A percentile compares a stretch with the other conserved stretches of the same genome.
Conservation (phyloP, 2,329 filamentous ascomycete genomes). For the Exophiala dermatitidis region DNA sequence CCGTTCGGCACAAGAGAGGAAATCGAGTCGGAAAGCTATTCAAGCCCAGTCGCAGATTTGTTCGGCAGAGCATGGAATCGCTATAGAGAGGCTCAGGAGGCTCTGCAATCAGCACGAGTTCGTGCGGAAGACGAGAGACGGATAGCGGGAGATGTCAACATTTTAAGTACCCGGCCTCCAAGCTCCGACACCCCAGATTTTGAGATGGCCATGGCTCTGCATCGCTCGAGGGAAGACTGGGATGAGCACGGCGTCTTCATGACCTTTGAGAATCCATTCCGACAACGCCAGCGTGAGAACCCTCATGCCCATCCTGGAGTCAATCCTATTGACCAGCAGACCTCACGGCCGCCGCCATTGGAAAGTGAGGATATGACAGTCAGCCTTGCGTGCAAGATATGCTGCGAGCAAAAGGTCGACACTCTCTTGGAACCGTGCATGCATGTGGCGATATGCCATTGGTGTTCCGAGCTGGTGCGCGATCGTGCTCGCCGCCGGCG, state of each 20-base stretch:
- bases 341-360: conserved; percentile 12
- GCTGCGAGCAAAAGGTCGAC: conserved; percentile 25
- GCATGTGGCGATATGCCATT: conserved; percentile 25
- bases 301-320: conserved; percentile 5
- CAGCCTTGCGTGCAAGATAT: conserved; percentile 24
- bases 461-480: conserved; percentile 21
- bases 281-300: not conserved
- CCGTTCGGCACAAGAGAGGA: conserved; percentile 26
- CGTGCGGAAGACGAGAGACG: not conserved
- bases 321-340: conserved; percentile 24
- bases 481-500: conserved; percentile 8
- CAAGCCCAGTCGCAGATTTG: conserved; percentile 23
- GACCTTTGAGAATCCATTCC: not conserved
- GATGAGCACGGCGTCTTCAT: not conserved
- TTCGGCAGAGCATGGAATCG: conserved; percentile 23
- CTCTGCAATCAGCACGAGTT: not conserved
- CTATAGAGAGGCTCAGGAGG: conserved; percentile 23
- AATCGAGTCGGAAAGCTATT: conserved; percentile 23
- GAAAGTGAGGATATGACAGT: conserved; percentile 21
- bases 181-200: not conserved
- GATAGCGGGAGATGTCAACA: not conserved
- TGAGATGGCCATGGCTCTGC: not conserved
- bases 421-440: conserved; percentile 25
- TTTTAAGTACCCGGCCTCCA: conserved; percentile 5
- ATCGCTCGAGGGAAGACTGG: not conserved